Evolutionary conservation across 129 eudicot genomes (phyloP), one percentile per base, ranked within the genome.

Genomic region (Lactuca saligna): DNA sequence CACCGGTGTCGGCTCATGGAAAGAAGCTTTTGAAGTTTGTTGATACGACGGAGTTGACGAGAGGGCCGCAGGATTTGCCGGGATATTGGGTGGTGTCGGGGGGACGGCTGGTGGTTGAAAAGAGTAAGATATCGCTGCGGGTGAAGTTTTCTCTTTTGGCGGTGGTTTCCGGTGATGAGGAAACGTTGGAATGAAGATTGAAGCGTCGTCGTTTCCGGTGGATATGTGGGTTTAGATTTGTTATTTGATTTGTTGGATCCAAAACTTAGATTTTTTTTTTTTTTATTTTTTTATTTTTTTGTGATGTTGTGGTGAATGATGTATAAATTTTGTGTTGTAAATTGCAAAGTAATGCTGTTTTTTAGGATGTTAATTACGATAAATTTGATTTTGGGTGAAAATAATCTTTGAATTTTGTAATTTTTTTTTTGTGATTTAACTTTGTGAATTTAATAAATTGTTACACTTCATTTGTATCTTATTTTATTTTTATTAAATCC

Each of bases 61-160:
- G 95, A 62, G 95, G 95, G 32, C 91, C 95, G 3, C 83, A 85
- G 75, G 88, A 85, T 71, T 16, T 79, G 41, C 95, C 95, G 4
- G 95, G 95, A 9, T 88, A 88, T 68, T 88, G 95, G 95, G 84
- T 75, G 25, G 95, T 85, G 37, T 88, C 95, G n/a, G 95, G 95
- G 6, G 95, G 84, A n/a, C 79, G 86, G 78, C 86, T 88, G 11
- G 73, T 85, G 70, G 95, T 80, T 9, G 95, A 88, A 13, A 67
- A 73, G 65, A 84, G 88, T 59, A 88, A 85, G 82, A 82, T 88
- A 72, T 82, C 87, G 13, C 44, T 88, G 44, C 84, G 88, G 1
- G 91, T 69, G 1, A 88, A 88, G 71, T 88, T 71, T 61, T 85
- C 95, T n/a, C 81, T 88, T 51, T 76, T 88, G 57, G 82, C 95